Evolutionary conservation across 305 asterid species (phyloP).

Genomic region (Ruellia speciosa): DNA sequence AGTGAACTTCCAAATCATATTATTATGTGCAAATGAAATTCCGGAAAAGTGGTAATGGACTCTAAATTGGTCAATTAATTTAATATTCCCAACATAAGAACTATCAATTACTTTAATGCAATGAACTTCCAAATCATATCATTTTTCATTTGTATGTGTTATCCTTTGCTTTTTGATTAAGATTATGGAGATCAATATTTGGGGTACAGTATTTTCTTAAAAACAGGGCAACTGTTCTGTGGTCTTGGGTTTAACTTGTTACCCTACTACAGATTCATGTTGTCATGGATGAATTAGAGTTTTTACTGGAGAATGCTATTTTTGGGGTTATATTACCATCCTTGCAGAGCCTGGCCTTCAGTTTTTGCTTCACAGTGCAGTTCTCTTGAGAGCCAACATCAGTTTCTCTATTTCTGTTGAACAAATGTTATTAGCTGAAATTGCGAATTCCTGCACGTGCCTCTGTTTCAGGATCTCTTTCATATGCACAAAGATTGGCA

Average conservation of each 20-base stretch:
- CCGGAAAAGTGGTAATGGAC: neutral
- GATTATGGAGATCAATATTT: neutral
- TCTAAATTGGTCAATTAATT: neutral
- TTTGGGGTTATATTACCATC: neutral
- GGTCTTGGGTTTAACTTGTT: neutral
- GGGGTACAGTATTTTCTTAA: neutral
- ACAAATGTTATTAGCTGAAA: conserved; percentile 16
- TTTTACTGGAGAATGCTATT: neutral
- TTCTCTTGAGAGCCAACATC: conserved; percentile 2
- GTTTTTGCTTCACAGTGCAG: conserved; percentile 8
- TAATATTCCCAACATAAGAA: no score
- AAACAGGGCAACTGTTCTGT: neutral
- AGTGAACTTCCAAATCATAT: no score
- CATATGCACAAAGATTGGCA: conserved; percentile 22
- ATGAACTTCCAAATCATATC: no score
- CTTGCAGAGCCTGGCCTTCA: neutral
- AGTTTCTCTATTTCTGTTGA: conserved; percentile 13
- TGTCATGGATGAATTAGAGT: neutral
- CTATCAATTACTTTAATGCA: no score
- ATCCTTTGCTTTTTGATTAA: no score
- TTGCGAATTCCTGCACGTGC: conserved; percentile 22
- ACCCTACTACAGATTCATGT: neutral
- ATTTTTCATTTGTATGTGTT: no score
- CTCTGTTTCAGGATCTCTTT: conserved; percentile 32
- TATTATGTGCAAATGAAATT: neutral